Evolutionary conservation across 352 stramenopile genomes (phyloP).

Genomic region (Halophytophthora batemanensis): DNA sequence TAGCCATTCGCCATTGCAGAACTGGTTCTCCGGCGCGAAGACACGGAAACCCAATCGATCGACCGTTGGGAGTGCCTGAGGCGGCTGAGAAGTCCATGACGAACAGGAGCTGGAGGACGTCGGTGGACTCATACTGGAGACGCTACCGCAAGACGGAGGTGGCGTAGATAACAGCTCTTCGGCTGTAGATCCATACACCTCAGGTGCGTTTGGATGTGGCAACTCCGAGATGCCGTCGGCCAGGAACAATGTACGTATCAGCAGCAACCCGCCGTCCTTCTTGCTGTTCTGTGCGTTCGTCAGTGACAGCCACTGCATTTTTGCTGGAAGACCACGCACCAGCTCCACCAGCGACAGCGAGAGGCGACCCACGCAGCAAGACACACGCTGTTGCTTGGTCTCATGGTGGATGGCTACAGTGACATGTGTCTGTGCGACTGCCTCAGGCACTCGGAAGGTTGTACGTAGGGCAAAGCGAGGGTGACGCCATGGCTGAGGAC

Average conservation of each 20-base stretch:
- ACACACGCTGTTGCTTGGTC: conserved; percentile 22
- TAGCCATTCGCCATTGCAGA: conserved; percentile 24
- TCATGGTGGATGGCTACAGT: conserved; percentile 47
- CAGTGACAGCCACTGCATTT: conserved; percentile 58
- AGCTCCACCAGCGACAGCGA: conserved; percentile 44
- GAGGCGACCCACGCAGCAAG: conserved; percentile 25
- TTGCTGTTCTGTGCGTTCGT: conserved; percentile 1
- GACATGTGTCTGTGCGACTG: conserved; percentile 29
- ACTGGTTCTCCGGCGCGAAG: conserved; percentile 29
- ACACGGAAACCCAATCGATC: conserved; percentile 56
- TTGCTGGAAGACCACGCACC: conserved; percentile 55
- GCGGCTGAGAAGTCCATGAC: conserved; percentile 14
- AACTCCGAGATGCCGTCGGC: conserved; percentile 46
- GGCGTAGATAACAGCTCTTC: conserved; percentile 33
- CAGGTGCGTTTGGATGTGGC: conserved; percentile 33
- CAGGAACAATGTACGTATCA: conserved; percentile 60
- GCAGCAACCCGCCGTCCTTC: conserved; percentile 17
- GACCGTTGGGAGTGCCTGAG: conserved; percentile 14
- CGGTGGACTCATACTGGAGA: background rate
- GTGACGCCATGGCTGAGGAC: conserved; percentile 40
- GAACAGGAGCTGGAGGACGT: conserved; percentile 10
- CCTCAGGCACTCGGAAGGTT: conserved; percentile 47
- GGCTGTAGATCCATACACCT: conserved; percentile 34
- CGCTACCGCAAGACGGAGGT: background rate
- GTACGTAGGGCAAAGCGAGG: conserved; percentile 37